Conservation (phyloP, 148 eudicot genomes). For the Arbutus unedo region DNA sequence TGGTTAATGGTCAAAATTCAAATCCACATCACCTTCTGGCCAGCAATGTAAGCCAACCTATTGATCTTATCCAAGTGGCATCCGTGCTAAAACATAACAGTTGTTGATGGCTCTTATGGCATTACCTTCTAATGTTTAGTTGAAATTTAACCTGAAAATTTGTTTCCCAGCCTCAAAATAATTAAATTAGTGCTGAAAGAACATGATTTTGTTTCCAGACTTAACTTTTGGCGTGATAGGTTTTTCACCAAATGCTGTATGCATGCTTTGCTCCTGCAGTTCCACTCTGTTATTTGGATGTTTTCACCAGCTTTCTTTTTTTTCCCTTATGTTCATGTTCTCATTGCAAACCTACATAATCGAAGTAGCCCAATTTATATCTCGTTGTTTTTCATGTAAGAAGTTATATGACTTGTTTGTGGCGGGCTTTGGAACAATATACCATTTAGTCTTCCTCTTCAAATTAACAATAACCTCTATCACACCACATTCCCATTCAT, state of each 20-base stretch:
- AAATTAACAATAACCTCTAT: not conserved
- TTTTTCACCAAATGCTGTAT: not conserved
- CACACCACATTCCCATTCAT: not conserved
- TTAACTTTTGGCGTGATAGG: not conserved
- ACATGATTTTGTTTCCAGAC: not conserved
- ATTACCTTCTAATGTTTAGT: not conserved
- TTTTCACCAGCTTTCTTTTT: not conserved
- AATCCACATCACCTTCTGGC: not conserved
- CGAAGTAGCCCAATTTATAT: not conserved
- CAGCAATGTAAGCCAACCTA: not conserved
- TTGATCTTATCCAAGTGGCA: not conserved
- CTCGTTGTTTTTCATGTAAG: no score
- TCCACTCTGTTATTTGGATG: not conserved
- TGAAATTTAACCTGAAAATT: not conserved
- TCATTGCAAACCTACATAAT: not conserved
- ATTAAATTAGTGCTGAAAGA: not conserved
- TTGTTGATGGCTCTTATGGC: not conserved
- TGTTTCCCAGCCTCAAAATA: not conserved
- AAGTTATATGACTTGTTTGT: not conserved
- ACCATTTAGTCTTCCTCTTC: not conserved
- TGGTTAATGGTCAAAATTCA: no score
- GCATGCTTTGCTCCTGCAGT: slow-evolving; percentile 3
- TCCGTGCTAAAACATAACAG: not conserved
- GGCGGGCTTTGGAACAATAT: not conserved
- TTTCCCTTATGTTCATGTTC: not conserved